Evolutionary conservation across 2,329 filamentous ascomycete genomes (phyloP).

Genomic region (Aspergillus hiratsukae): DNA sequence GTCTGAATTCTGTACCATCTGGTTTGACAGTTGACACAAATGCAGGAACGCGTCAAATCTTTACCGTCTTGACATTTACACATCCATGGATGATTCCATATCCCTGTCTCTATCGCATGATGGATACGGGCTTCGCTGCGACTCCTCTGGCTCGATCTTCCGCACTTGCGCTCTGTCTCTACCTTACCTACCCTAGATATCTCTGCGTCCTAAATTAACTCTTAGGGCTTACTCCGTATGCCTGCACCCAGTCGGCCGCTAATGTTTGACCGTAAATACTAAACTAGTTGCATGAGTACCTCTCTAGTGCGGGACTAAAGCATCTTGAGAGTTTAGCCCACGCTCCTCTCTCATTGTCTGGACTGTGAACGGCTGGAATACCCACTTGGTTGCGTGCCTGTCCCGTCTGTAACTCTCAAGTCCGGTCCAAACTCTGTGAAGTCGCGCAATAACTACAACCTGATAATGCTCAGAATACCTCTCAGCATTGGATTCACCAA

Average conservation of each 20-base stretch:
- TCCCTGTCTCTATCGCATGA: background rate
- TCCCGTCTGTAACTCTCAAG: background rate
- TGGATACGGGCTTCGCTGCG: background rate
- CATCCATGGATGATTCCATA: background rate
- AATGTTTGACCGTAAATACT: background rate
- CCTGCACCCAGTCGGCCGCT: background rate
- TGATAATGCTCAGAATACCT: no score
- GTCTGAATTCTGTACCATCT: no score
- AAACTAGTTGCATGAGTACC: background rate
- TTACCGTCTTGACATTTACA: background rate
- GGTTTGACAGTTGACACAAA: no score
- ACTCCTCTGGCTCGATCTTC: background rate
- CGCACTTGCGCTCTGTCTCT: no score
- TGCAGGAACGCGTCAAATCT: background rate
- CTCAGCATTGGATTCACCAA: no score
- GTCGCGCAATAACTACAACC: background rate
- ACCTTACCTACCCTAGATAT: background rate
- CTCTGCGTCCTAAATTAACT: background rate
- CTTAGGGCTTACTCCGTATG: background rate
- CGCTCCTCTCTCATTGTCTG: background rate
- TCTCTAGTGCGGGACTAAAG: background rate
- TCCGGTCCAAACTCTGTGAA: background rate
- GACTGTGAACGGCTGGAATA: background rate
- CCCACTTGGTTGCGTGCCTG: background rate
- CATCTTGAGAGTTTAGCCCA: background rate